These are phyloP conservation scores for Aspergillus terreus DNA, from an alignment of 2,329 filamentous ascomycete species.

Conservation along the genomic window DNA sequence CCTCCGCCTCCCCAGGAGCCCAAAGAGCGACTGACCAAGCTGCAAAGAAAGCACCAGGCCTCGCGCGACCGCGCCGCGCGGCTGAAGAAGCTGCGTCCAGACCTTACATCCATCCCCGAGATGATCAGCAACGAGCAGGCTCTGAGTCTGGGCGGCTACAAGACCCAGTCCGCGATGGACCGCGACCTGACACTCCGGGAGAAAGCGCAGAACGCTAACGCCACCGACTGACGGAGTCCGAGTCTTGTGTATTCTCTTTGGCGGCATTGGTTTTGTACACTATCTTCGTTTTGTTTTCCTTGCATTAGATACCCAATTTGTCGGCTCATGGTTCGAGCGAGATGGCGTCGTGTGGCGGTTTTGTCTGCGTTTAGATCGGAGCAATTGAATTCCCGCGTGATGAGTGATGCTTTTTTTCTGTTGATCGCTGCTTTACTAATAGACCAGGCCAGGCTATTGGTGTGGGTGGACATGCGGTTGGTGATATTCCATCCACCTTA, in stretches of 20 bases:
- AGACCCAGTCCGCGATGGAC: constrained; percentile 29
- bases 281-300: constrained; percentile 5
- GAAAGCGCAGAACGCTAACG: constrained; percentile 12
- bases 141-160: constrained; percentile 29
- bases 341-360: background rate
- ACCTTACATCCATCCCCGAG: constrained; percentile 23
- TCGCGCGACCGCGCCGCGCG: constrained; percentile 28
- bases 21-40: constrained; percentile 21
- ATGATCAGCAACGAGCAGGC: constrained; percentile 27
- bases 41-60: constrained; percentile 23
- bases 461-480: background rate
- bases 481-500: background rate
- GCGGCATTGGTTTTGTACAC: background rate
- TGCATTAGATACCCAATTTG: constrained; percentile 20
- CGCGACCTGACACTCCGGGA: constrained; percentile 24
- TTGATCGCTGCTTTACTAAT: background rate
- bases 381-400: background rate
- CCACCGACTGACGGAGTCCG: background rate
- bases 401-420: background rate
- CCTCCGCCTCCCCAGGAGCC: constrained; percentile 14
- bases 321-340: constrained; percentile 2
- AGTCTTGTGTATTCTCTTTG: background rate
- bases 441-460: background rate
- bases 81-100: constrained; percentile 28
- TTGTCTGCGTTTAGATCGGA: background rate